Percentiles rank a stretch among this genome's conserved stretches.
Conservation (phyloP, 352 stramenopile genomes). For the Pythium periplocum region DNA sequence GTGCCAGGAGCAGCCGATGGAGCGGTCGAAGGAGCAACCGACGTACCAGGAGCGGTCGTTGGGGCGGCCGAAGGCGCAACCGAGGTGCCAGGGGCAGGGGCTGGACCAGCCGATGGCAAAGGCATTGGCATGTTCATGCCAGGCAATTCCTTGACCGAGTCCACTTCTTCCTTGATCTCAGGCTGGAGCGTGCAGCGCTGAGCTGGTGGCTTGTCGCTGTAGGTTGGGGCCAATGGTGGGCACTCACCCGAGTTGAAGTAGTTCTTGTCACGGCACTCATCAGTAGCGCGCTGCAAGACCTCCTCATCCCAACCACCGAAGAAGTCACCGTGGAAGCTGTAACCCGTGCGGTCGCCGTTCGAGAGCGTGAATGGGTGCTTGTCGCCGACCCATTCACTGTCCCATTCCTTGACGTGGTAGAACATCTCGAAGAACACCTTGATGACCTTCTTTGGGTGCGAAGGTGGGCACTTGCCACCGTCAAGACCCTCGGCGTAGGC, state of each 20-base stretch:
- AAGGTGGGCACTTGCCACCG: constrained; percentile 27
- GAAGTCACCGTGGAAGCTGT: constrained; percentile 48
- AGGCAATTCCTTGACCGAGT: constrained; percentile 23
- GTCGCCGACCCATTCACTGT: constrained; percentile 34
- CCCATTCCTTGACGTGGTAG: constrained; percentile 40
- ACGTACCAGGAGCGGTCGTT: no score
- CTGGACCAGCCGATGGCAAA: no score
- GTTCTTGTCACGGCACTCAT: constrained; percentile 41
- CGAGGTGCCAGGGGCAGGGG: no score
- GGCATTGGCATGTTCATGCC: no score
- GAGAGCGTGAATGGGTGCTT: constrained; percentile 47
- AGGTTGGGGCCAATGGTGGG: constrained; percentile 28
- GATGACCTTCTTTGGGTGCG: constrained; percentile 43
- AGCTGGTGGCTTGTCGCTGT: constrained; percentile 26
- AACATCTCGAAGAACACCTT: constrained; percentile 59
- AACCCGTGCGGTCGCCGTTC: constrained; percentile 41
- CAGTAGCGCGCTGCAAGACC: constrained; percentile 34
- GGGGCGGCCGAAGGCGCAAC: no score
- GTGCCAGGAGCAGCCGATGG: no score
- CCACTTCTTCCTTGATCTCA: constrained; percentile 26
- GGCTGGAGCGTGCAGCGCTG: constrained; percentile 28
- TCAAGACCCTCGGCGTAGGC: constrained; percentile 42
- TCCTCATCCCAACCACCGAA: constrained; percentile 42
- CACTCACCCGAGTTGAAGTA: constrained; percentile 49
- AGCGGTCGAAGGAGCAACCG: no score